phyloP scores from a whole-genome alignment of 306 rosid species.

The Sicyos baderoa region DNA sequence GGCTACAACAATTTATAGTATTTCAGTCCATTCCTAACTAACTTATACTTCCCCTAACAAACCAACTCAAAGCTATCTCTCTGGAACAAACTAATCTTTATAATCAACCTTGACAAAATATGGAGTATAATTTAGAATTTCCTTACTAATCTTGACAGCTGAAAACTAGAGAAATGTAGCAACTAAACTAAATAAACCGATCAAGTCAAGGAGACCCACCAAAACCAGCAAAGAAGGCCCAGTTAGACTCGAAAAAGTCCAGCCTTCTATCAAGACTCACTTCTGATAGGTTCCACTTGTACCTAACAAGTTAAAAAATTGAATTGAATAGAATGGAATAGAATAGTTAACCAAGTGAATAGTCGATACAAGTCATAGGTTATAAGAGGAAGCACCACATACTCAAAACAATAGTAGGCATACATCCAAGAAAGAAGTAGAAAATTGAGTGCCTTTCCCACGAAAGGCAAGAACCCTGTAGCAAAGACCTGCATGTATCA shows the following conservation, averaged over 20 bases:
- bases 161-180: slow-evolving; percentile 13
- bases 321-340: slow-evolving; percentile 15
- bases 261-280: slow-evolving; percentile 70
- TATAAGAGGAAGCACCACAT: slow-evolving; percentile 34
- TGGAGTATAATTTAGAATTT: not conserved
- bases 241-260: slow-evolving; percentile 71
- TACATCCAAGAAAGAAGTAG: slow-evolving; percentile 91
- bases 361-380: slow-evolving; percentile 19
- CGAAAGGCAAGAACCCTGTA: slow-evolving; percentile 68
- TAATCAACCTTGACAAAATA: not conserved
- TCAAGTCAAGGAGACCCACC: slow-evolving; percentile 35
- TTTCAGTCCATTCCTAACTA: not conserved
- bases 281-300: slow-evolving; percentile 84
- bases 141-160: not conserved
- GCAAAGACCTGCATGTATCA: slow-evolving; percentile 55
- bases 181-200: slow-evolving; percentile 14
- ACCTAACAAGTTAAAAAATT: slow-evolving; percentile 33
- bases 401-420: slow-evolving; percentile 97
- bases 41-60: not conserved
- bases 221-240: slow-evolving; percentile 94
- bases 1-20: not conserved
- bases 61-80: not conserved
- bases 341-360: slow-evolving; percentile 11
- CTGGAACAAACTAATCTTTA: not conserved
- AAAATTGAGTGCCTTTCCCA: slow-evolving; percentile 70